Percentiles rank a stretch among this genome's conserved stretches.
Evolutionary conservation across 495 filamentous ascomycete species (phyloP).

Genomic region (Talaromyces borbonicus): DNA sequence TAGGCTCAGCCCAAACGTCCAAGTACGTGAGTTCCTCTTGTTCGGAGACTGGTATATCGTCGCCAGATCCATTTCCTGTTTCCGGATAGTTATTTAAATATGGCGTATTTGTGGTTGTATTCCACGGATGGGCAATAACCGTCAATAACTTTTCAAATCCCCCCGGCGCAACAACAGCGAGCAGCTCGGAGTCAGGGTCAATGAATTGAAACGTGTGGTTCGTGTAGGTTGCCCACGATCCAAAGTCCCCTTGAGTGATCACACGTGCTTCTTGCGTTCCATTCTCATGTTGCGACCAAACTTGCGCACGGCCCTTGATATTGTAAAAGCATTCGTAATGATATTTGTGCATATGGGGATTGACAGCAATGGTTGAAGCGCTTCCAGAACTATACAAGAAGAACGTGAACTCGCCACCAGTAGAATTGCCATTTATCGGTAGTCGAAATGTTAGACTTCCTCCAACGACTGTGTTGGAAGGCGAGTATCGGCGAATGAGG

Average conservation of each 20-base stretch:
- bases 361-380: conserved; percentile 11
- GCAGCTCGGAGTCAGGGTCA: conserved; percentile 36
- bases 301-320: conserved; percentile 33
- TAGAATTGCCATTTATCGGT: neutral
- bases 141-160: conserved; percentile 29
- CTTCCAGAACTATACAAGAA: neutral
- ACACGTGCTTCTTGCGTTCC: conserved; percentile 24
- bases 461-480: neutral
- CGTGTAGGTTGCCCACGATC: conserved; percentile 28
- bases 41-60: neutral
- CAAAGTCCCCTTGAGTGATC: conserved; percentile 30
- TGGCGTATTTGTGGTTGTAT: neutral
- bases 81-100: neutral
- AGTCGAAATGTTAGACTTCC: neutral
- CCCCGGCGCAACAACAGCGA: conserved; percentile 32
- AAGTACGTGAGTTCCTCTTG: conserved; percentile 9
- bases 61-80: neutral
- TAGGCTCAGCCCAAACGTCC: conserved; percentile 32
- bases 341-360: conserved; percentile 31
- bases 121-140: neutral
- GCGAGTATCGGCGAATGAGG: neutral
- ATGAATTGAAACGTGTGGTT: conserved; percentile 37
- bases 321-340: conserved; percentile 40
- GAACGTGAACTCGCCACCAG: neutral
- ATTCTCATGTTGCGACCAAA: conserved; percentile 31